These are phyloP conservation scores for Rhizopus delemar DNA, from an alignment of 371 early-diverging fungal species.

Conservation along the genomic window DNA sequence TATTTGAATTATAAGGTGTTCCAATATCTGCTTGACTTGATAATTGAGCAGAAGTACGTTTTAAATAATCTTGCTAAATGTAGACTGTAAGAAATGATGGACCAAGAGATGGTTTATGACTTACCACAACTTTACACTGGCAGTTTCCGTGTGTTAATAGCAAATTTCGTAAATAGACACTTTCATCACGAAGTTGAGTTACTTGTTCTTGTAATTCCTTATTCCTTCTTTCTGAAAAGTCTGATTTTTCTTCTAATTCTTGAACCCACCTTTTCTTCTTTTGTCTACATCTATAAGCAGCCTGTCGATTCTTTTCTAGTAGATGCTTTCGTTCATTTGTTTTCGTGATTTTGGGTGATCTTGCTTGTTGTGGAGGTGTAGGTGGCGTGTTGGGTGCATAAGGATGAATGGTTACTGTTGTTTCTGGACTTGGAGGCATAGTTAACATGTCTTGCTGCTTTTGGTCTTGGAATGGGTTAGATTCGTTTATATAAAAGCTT, in stretches of 20 bases:
- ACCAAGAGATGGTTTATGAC: not conserved
- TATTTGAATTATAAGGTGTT: too few relatives aligned
- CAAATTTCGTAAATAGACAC: slow-evolving; percentile 65
- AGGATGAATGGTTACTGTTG: not conserved
- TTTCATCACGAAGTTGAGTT: slow-evolving; percentile 67
- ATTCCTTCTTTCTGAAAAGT: slow-evolving; percentile 60
- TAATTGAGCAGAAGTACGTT: slow-evolving; percentile 2
- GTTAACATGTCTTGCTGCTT: not conserved
- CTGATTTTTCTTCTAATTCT: slow-evolving; percentile 64
- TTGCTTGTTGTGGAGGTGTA: not conserved
- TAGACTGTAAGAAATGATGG: not conserved
- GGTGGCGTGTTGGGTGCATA: not conserved
- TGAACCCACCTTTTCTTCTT: slow-evolving; percentile 76
- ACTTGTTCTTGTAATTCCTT: slow-evolving; percentile 59
- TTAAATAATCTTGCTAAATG: not conserved
- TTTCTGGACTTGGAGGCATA: slow-evolving; percentile 5
- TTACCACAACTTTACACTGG: slow-evolving; percentile 44
- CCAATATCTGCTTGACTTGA: not conserved
- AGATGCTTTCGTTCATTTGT: slow-evolving; percentile 37
- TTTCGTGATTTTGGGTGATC: slow-evolving; percentile 1
- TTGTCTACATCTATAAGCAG: slow-evolving; percentile 80
- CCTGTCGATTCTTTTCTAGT: slow-evolving; percentile 76
- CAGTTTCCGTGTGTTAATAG: slow-evolving; percentile 66
- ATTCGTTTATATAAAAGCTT: slow-evolving; percentile 9
- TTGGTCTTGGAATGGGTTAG: slow-evolving; percentile 8